Evolutionary conservation across 768 basidiomycete species (phyloP).

Genomic region (Boletus coccyginus): DNA sequence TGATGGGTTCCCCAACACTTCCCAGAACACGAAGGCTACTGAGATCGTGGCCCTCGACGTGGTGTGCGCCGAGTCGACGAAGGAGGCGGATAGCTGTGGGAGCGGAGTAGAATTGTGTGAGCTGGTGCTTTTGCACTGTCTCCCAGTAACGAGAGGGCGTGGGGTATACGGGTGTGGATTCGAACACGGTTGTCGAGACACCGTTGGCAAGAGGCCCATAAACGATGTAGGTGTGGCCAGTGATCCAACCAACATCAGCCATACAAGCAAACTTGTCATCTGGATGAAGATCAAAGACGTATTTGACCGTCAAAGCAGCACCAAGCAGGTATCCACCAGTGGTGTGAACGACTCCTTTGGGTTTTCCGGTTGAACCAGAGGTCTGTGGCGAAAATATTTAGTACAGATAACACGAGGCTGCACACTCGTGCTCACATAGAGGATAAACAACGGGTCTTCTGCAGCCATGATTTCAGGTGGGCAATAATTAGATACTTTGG

Average conservation of each 20-base stretch:
- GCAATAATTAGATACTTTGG: slow-evolving; percentile 83
- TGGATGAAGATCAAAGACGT: slow-evolving; percentile 97
- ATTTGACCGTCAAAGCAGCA: slow-evolving; percentile 90
- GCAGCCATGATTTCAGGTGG: slow-evolving; percentile 82
- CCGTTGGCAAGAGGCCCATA: slow-evolving; percentile 92
- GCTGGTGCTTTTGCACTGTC: slow-evolving; percentile 84
- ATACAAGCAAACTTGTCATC: slow-evolving; percentile 96
- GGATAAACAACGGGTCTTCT: slow-evolving; percentile 98
- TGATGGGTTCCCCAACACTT: slow-evolving; percentile 96
- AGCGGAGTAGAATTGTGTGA: slow-evolving; percentile 96
- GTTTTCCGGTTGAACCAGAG: slow-evolving; percentile 92
- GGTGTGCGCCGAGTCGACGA: slow-evolving; percentile 79
- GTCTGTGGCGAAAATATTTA: slow-evolving; percentile 50
- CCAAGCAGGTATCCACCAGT: slow-evolving; percentile 90
- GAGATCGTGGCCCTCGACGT: slow-evolving; percentile 82
- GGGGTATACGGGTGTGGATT: slow-evolving; percentile 96
- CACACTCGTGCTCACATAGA: slow-evolving; percentile 68
- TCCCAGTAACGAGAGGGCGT: slow-evolving; percentile 97
- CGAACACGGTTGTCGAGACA: slow-evolving; percentile 86
- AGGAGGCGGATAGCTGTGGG: slow-evolving; percentile 95
- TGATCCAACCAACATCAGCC: slow-evolving; percentile 99
- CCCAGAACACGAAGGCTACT: slow-evolving; percentile 83
- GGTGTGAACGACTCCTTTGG: slow-evolving; percentile 94
- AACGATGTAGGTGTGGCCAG: slow-evolving; percentile 94
- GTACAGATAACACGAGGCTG: background rate